These are phyloP conservation scores for Sherardia arvensis DNA, from an alignment of 257 asterid genomes.

Conservation along the genomic window DNA sequence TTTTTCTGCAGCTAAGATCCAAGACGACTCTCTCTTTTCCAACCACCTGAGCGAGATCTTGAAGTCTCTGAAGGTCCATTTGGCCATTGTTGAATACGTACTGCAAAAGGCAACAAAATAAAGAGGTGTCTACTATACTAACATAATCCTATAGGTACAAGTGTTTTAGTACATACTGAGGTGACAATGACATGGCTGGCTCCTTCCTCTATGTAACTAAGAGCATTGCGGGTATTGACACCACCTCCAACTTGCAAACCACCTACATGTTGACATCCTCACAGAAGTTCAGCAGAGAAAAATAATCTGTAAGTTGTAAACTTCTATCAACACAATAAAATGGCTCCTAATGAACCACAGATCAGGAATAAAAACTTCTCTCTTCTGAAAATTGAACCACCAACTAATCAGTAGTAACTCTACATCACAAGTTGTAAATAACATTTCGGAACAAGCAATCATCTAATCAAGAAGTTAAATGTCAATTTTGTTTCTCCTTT, in stretches of 20 bases:
- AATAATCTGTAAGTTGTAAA: slow-evolving; percentile 17
- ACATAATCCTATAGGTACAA: neutral
- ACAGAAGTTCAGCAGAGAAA: slow-evolving; percentile 34
- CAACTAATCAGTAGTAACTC: neutral
- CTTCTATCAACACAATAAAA: slow-evolving; percentile 18
- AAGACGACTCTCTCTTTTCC: slow-evolving; percentile 74
- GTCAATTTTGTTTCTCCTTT: neutral
- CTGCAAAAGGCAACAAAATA: slow-evolving; percentile 33
- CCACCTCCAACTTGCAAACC: slow-evolving; percentile 99
- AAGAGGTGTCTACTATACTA: neutral
- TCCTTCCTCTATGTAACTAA: slow-evolving; percentile 76
- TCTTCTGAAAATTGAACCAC: neutral
- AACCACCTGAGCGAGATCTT: slow-evolving; percentile 62
- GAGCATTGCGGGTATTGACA: slow-evolving; percentile 66
- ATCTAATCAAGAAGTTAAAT: neutral
- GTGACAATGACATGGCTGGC: slow-evolving; percentile 98
- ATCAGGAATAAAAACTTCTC: neutral
- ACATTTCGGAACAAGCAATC: neutral
- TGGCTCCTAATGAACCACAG: slow-evolving; percentile 4
- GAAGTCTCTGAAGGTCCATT: slow-evolving; percentile 72
- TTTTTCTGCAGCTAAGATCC: slow-evolving; percentile 96
- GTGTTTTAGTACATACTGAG: slow-evolving; percentile 53
- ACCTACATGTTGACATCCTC: slow-evolving; percentile 48
- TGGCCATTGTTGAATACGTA: slow-evolving; percentile 77
- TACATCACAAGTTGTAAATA: neutral